These are phyloP conservation scores for Thelonectria discophora DNA, from an alignment of 2,329 filamentous ascomycete species.

Conservation along the genomic window DNA sequence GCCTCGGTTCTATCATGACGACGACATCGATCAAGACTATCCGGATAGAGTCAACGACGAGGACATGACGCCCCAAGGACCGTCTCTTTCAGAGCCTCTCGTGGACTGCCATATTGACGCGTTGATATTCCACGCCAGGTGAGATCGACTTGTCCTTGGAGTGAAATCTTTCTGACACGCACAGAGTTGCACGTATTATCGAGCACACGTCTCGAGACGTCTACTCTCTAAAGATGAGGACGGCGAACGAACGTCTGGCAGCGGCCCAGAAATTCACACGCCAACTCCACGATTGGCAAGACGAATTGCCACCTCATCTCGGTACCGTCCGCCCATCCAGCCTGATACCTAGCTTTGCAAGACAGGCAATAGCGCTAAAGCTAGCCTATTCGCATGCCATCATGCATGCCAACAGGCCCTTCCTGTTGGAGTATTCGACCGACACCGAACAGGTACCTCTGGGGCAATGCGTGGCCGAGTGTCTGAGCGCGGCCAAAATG, in stretches of 20 bases:
- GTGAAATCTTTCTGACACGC: background rate
- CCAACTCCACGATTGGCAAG: slow-evolving; percentile 50
- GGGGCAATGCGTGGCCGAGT: slow-evolving; percentile 48
- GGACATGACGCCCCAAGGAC: slow-evolving; percentile 57
- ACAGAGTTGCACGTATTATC: slow-evolving; percentile 49
- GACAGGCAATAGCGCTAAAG: slow-evolving; percentile 60
- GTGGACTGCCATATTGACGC: slow-evolving; percentile 59
- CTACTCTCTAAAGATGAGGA: slow-evolving; percentile 48
- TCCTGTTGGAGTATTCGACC: slow-evolving; percentile 51
- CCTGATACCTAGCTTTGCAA: slow-evolving; percentile 54
- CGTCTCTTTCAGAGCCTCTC: slow-evolving; percentile 40
- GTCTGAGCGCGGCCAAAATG: slow-evolving; percentile 49
- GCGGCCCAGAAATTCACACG: slow-evolving; percentile 48
- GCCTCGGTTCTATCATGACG: slow-evolving; percentile 67
- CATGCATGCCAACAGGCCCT: slow-evolving; percentile 61
- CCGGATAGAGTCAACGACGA: slow-evolving; percentile 65
- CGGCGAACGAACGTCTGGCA: slow-evolving; percentile 46
- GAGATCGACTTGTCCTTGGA: background rate
- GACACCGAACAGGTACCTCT: slow-evolving; percentile 27
- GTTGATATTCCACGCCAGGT: slow-evolving; percentile 55
- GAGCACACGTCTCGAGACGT: slow-evolving; percentile 49
- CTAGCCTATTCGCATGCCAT: slow-evolving; percentile 63
- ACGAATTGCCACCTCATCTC: slow-evolving; percentile 52
- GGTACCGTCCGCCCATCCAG: slow-evolving; percentile 53
- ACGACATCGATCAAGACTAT: slow-evolving; percentile 68